Evolutionary conservation across 2,329 filamentous ascomycete species (phyloP).

Genomic region (Microcyclospora pomicola): DNA sequence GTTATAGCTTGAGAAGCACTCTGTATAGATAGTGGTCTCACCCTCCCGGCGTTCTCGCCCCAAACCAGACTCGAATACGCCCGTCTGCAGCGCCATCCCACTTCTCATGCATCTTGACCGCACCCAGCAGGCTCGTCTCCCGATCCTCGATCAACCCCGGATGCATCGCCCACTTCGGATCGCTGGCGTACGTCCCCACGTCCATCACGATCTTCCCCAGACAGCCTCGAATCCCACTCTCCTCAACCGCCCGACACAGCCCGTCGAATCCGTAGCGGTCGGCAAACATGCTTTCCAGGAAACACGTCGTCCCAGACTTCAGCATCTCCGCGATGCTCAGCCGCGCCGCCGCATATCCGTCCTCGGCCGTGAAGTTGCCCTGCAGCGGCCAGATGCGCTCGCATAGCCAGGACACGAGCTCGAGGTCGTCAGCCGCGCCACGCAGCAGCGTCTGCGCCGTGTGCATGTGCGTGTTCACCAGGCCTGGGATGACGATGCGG

Average conservation of each 20-base stretch:
- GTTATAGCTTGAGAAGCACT: conserved; percentile 4
- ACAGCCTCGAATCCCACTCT: conserved; percentile 32
- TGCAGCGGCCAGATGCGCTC: conserved; percentile 38
- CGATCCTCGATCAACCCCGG: conserved; percentile 28
- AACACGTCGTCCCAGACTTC: conserved; percentile 37
- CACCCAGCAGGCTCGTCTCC: conserved; percentile 21
- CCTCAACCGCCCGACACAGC: conserved; percentile 29
- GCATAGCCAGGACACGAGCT: conserved; percentile 38
- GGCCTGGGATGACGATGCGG: conserved; percentile 35
- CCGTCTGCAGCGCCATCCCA: conserved; percentile 23
- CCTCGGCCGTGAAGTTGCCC: conserved; percentile 31
- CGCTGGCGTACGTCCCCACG: conserved; percentile 29
- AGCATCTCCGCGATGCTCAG: conserved; percentile 40
- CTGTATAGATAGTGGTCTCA: conserved; percentile 6
- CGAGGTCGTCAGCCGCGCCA: conserved; percentile 36
- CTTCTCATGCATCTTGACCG: conserved; percentile 23
- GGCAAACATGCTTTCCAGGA: conserved; percentile 40
- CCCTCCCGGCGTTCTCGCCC: conserved; percentile 25
- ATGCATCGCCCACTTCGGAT: conserved; percentile 31
- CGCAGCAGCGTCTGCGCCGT: conserved; percentile 36
- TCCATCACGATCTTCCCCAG: conserved; percentile 33
- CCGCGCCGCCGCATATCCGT: conserved; percentile 36
- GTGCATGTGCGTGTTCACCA: conserved; percentile 40
- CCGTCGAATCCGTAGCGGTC: conserved; percentile 35
- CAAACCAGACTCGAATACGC: conserved; percentile 26